Conservation (phyloP, 2,329 filamentous ascomycete genomes). For the Talaromyces rugulosus region DNA sequence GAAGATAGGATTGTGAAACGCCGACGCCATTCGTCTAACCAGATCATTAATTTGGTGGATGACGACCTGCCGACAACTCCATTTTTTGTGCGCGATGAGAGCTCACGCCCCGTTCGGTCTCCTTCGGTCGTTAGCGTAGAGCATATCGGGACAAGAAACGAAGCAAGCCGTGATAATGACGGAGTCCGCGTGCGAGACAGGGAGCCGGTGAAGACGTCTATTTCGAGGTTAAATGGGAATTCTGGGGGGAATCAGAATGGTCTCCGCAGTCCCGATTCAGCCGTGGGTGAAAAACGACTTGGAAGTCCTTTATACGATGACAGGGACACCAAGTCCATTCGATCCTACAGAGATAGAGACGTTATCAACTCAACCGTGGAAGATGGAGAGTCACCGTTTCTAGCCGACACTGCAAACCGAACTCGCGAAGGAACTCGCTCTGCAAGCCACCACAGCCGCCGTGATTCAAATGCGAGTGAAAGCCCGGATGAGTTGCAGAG, state of each 20-base stretch:
- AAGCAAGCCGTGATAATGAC: neutral
- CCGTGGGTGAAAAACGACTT: neutral
- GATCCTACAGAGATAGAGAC: neutral
- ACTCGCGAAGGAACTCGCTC: neutral
- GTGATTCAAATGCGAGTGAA: constrained; percentile 21
- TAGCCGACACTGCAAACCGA: neutral
- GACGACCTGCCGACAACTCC: constrained; percentile 13
- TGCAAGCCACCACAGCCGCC: neutral
- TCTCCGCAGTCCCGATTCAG: neutral
- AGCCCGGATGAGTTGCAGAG: constrained; percentile 40
- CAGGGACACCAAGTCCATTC: neutral
- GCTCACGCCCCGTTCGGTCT: constrained; percentile 11
- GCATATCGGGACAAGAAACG: neutral
- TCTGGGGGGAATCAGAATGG: neutral
- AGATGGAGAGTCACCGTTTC: neutral
- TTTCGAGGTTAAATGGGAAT: neutral
- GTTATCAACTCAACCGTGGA: neutral
- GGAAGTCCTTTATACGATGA: neutral
- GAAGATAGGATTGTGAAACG: constrained; percentile 25
- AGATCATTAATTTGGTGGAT: constrained; percentile 17
- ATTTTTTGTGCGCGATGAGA: neutral
- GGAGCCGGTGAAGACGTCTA: neutral
- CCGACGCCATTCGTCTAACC: constrained; percentile 18
- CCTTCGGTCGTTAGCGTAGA: constrained; percentile 20
- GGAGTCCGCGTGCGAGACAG: neutral